Base-by-base conservation (phyloP, 73 alveolate genomes). In the Paramecium tetraurelia region DNA sequence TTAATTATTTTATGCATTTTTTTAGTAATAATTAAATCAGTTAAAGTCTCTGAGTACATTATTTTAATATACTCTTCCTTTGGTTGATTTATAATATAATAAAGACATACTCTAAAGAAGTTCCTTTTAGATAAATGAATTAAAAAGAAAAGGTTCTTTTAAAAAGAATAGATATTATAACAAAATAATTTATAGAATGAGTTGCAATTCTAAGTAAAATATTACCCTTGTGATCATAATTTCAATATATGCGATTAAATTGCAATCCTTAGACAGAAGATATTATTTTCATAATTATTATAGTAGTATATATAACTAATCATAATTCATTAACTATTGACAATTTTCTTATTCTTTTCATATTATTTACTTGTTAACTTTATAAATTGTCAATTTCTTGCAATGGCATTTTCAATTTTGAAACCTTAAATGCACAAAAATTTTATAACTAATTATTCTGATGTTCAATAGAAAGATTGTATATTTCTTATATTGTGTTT, bases 261-360 rank as follows among this genome's bases (percentile, higher is more conserved):
- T 71, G 5, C 43, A 71, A 33, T 4, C 5, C 29, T 71, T 71
- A 7, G 24, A 0, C 53, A 63, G 27, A 5, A 11, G 7, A 27
- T 27, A 22, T 40, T 27, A n/a, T 36, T 75, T 9, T 12, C 8
- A 29, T 21, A 9, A 38, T 9, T n/a, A 12, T 4, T 3, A 4
- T 53, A 53, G 69, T 18, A 53, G 69, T 53, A 53, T 53, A 53
- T 53, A 53, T 12, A 18, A 18, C 22, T 53, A 75, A 35, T 75
- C 58, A 75, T 75, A 20, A 75, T 10, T 75, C 59, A 75, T 75
- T 75, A 21, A 75, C 38, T 11, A 75, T 9, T 38, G 87, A 35
- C 21, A 75, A 41, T 75, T 41, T 75, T 36, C 87, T 75, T 14
- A 75, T 75, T 75, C 38, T 75, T 38, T 75, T 41, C 59, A 75